Percentiles rank a stretch among this genome's conserved stretches.
Conservation (phyloP, 2,329 filamentous ascomycete genomes). For the Xylaria arbuscula region DNA sequence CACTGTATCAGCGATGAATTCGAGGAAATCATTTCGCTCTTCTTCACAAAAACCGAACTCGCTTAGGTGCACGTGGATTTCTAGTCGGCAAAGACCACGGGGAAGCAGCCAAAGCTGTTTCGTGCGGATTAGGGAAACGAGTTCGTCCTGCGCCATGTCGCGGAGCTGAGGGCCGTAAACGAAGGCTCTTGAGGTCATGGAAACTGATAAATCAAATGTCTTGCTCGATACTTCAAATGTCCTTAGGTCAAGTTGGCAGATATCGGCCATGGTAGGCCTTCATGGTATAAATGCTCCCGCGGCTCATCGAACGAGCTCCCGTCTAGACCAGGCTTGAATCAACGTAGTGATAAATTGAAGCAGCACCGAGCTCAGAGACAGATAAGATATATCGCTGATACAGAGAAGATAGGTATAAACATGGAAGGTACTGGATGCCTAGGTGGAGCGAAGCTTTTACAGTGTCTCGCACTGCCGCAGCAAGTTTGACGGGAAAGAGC, state of each 20-base stretch:
- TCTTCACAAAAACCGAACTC: slow-evolving; percentile 21
- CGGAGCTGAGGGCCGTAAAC: slow-evolving; percentile 39
- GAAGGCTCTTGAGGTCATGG: slow-evolving; percentile 42
- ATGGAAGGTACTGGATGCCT: neutral
- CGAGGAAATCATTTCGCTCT: slow-evolving; percentile 39
- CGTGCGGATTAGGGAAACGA: slow-evolving; percentile 40
- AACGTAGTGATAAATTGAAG: neutral
- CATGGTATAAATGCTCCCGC: neutral
- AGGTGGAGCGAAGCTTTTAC: neutral
- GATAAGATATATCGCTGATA: neutral
- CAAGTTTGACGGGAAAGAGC: slow-evolving; percentile 25
- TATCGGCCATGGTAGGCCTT: slow-evolving; percentile 39
- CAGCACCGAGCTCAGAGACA: neutral
- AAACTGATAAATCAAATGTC: slow-evolving; percentile 37
- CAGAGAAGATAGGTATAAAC: neutral
- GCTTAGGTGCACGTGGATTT: slow-evolving; percentile 39
- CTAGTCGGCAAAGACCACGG: slow-evolving; percentile 45
- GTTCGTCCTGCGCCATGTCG: slow-evolving; percentile 30
- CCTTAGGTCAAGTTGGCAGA: slow-evolving; percentile 43
- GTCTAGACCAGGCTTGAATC: neutral
- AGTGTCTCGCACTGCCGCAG: neutral
- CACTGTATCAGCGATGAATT: slow-evolving; percentile 43
- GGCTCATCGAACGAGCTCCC: neutral
- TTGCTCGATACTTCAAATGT: slow-evolving; percentile 41
- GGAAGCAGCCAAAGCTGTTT: slow-evolving; percentile 47